phyloP scores from a whole-genome alignment of 805 yeast species.

The Torulaspora franciscae region DNA sequence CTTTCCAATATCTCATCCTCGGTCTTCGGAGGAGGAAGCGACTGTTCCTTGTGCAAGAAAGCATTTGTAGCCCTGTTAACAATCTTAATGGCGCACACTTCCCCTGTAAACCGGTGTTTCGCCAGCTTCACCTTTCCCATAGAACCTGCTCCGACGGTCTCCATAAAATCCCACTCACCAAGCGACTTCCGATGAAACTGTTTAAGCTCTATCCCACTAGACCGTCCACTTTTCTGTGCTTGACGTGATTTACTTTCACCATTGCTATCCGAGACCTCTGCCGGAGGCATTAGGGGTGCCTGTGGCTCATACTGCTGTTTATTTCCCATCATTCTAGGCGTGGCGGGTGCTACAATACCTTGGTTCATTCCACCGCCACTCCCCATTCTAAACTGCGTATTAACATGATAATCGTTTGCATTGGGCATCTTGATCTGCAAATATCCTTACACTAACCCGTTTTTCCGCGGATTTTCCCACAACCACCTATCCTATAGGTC shows the following conservation, averaged over 20 bases:
- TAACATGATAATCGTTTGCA: slow-evolving; percentile 29
- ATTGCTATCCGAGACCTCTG: slow-evolving; percentile 18
- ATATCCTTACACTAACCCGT: background rate
- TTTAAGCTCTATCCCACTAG: slow-evolving; percentile 22
- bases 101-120: slow-evolving; percentile 71
- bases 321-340: slow-evolving; percentile 35
- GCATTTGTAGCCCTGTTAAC: slow-evolving; percentile 83
- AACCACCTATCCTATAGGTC: slow-evolving; percentile 1
- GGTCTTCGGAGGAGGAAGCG: slow-evolving; percentile 60
- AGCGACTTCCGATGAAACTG: slow-evolving; percentile 77
- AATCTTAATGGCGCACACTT: slow-evolving; percentile 86
- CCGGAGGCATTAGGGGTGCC: slow-evolving; percentile 24
- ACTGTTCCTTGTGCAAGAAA: slow-evolving; percentile 65
- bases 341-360: slow-evolving; percentile 32
- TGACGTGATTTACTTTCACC: slow-evolving; percentile 7
- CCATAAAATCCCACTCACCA: slow-evolving; percentile 95
- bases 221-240: slow-evolving; percentile 13
- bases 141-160: slow-evolving; percentile 96
- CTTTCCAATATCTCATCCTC: slow-evolving; percentile 54
- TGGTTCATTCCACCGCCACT: slow-evolving; percentile 13
- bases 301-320: slow-evolving; percentile 12
- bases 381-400: slow-evolving; percentile 32
- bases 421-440: slow-evolving; percentile 18
- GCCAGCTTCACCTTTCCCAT: slow-evolving; percentile 99
- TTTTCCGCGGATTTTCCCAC: background rate